Evolutionary conservation across 1,284 basidiomycete genomes (phyloP), one percentile per base, ranked within the genome.

Genomic region (Malassezia restricta): DNA sequence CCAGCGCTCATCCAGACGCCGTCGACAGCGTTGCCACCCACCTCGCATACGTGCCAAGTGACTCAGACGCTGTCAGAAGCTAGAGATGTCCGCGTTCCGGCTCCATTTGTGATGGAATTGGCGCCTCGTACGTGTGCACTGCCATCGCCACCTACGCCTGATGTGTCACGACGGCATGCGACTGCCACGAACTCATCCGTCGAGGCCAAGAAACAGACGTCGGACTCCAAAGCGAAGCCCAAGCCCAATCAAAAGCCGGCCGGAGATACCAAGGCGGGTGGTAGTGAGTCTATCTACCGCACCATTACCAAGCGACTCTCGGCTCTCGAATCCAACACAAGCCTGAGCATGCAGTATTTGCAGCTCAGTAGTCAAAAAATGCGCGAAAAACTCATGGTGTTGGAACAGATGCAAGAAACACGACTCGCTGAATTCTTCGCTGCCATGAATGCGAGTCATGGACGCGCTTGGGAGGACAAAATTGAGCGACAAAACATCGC

Each of bases 251-350:
- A 47, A n/a, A 29, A 12, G 8, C 14, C 20, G 7, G 20, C 37
- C 12, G 32, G 33, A 11, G 33, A 35, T 35, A 35, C 33, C 33
- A 35, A 35, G 33, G 11, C 33, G 12, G 47, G 28, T 12, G 65
- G 68, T 9, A 61, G 57, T 37, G 71, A 98, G 74, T 92, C 88
- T 0, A 92, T 98, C 65, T 98, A 94, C 68, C 84, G 89, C 8
- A 87, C 85, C 8, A 98, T 98, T 64, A 90, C 90, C 81, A 92
- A 95, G 60, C 83, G 90, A 2, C 79, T 98, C 11, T 81, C 81
- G 6, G 82, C 82, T 6, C 79, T 98, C 5, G 92, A 98, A 71
- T 79, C 80, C 6, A 94, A 94, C 66, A 85, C 88, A 38, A 89
- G 87, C 0, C 77, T 96, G 1, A 85, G 88, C 47, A 80, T 84